Conservation (phyloP, 345 rosid species). For the Populus alba region DNA sequence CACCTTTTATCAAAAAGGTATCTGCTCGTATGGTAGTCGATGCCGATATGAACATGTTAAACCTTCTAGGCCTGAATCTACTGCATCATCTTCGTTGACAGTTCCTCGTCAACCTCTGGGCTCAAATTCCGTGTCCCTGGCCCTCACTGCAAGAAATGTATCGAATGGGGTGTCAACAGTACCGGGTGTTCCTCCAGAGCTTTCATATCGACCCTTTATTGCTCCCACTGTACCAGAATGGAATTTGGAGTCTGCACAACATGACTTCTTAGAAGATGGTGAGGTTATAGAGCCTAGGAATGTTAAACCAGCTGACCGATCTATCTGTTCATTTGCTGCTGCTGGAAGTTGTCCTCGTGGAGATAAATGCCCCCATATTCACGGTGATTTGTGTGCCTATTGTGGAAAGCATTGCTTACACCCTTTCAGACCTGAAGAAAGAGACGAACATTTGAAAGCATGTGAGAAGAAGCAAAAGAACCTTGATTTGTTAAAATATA, state of each 20-base stretch:
- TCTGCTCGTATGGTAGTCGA: slow-evolving; percentile 73
- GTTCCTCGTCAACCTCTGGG: slow-evolving; percentile 28
- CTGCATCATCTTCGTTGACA: slow-evolving; percentile 56
- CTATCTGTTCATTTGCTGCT: slow-evolving; percentile 85
- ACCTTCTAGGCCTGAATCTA: slow-evolving; percentile 39
- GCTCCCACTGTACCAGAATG: slow-evolving; percentile 38
- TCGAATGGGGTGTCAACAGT: slow-evolving; percentile 22
- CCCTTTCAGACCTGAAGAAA: slow-evolving; percentile 75
- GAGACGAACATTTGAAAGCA: slow-evolving; percentile 66
- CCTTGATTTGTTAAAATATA: slow-evolving; percentile 59
- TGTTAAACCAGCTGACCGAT: slow-evolving; percentile 49
- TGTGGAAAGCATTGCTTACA: slow-evolving; percentile 89
- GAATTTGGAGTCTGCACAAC: slow-evolving; percentile 36
- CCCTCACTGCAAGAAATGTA: slow-evolving; percentile 23
- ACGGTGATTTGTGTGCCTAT: slow-evolving; percentile 78
- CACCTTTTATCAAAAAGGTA: slow-evolving; percentile 87
- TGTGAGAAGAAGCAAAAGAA: slow-evolving; percentile 76
- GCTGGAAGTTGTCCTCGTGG: slow-evolving; percentile 83
- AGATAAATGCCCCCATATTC: slow-evolving; percentile 73
- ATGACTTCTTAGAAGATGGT: slow-evolving; percentile 34
- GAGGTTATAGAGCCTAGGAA: slow-evolving; percentile 34
- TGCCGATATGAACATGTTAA: slow-evolving; percentile 83
- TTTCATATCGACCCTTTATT: slow-evolving; percentile 30
- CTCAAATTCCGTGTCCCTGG: slow-evolving; percentile 28
- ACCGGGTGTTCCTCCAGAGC: slow-evolving; percentile 30